Percentiles rank a stretch among this genome's conserved stretches.
Conservation (phyloP, 257 asterid species). For the Apocynum venetum region DNA sequence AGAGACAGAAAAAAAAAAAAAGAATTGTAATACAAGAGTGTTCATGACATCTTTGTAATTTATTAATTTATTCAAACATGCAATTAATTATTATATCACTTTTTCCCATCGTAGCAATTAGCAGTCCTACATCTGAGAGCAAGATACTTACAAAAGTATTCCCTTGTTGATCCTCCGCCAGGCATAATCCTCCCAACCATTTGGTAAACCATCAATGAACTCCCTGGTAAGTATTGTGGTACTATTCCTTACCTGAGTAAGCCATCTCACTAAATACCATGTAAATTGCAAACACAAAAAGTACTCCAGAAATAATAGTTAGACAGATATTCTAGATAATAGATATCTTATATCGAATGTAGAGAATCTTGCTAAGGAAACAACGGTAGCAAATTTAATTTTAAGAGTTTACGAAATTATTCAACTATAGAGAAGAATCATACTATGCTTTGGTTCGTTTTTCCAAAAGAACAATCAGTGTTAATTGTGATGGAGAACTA, state of each 20-base stretch:
- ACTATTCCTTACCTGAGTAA: slow-evolving; percentile 94
- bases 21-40: background rate
- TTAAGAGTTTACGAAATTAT: background rate
- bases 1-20: background rate
- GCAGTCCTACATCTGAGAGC: background rate
- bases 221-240: slow-evolving; percentile 84
- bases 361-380: background rate
- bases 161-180: slow-evolving; percentile 97
- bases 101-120: background rate
- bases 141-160: slow-evolving; percentile 67
- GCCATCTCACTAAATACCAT: slow-evolving; percentile 71
- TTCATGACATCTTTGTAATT: background rate
- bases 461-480: background rate
- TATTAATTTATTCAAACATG: background rate
- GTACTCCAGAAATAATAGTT: slow-evolving; percentile 10
- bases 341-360: background rate
- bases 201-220: slow-evolving; percentile 89
- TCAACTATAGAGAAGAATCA: background rate
- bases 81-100: background rate
- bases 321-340: slow-evolving; percentile 1
- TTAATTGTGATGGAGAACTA: background rate
- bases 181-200: slow-evolving; percentile 98
- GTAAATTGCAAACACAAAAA: slow-evolving; percentile 44
- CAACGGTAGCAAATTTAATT: background rate
- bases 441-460: background rate